phyloP scores from a whole-genome alignment of 2,329 filamentous ascomycete genomes.

The Achaetomium macrosporum region DNA sequence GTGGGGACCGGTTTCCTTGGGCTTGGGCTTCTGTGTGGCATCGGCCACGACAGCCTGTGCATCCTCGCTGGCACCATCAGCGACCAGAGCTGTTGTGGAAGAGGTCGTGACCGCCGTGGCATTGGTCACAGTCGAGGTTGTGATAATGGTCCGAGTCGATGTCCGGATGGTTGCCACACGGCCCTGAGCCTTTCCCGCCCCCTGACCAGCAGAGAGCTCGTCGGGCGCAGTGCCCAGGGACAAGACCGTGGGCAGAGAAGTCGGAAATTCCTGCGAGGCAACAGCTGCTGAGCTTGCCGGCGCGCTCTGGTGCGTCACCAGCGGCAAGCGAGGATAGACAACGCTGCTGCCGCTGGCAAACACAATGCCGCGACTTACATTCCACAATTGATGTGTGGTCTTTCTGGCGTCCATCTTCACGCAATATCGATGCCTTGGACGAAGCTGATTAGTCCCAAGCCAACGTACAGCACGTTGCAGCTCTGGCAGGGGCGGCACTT shows the following conservation, averaged over 20 bases:
- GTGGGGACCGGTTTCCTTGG: conserved; percentile 15
- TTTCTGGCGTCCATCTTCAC: conserved; percentile 16
- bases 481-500: too few species aligned
- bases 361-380: conserved; percentile 34
- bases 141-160: not conserved
- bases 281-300: not conserved
- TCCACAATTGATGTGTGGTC: conserved; percentile 29
- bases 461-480: conserved; percentile 6
- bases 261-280: not conserved
- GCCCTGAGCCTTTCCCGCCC: not conserved
- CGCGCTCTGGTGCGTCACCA: conserved; percentile 14
- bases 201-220: not conserved
- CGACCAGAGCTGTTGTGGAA: not conserved
- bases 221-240: not conserved
- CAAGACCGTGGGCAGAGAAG: not conserved
- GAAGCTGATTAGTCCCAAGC: not conserved
- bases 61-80: not conserved
- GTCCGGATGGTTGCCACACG: not conserved
- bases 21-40: not conserved
- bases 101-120: not conserved
- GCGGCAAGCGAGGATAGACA: conserved; percentile 23
- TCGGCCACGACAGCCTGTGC: not conserved
- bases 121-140: not conserved
- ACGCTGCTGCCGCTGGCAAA: conserved; percentile 28
- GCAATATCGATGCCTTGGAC: not conserved